Conservation (phyloP, 129 eudicot genomes). For the Smallanthus sonchifolius region DNA sequence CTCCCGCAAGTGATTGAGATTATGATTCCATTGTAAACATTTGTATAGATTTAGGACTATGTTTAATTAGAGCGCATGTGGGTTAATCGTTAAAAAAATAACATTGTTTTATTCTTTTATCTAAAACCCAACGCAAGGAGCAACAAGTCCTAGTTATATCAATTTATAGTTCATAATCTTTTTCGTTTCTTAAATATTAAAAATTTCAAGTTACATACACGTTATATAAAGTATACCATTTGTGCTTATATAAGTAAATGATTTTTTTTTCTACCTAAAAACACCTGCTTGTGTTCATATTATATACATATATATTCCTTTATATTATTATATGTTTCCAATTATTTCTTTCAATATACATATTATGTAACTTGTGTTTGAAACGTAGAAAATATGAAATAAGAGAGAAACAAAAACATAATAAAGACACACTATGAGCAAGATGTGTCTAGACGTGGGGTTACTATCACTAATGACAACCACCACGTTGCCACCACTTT, state of each 20-base stretch:
- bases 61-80: too few relatives aligned
- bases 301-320: neutral
- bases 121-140: too few relatives aligned
- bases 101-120: too few relatives aligned
- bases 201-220: too few relatives aligned
- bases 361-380: neutral
- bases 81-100: too few relatives aligned
- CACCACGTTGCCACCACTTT: neutral
- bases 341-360: neutral
- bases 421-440: neutral
- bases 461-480: neutral
- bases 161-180: neutral
- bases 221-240: neutral
- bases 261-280: too few relatives aligned
- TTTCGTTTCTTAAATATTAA: too few relatives aligned
- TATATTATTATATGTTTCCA: too few relatives aligned
- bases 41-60: too few relatives aligned
- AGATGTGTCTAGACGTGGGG: neutral
- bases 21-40: too few relatives aligned
- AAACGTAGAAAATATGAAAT: neutral
- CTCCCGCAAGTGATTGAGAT: too few relatives aligned
- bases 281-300: neutral
- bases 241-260: neutral
- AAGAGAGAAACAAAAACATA: neutral
- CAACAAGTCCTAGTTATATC: too few relatives aligned